These are phyloP conservation scores for Fragaria vesca DNA, from an alignment of 306 rosid species.

Conservation along the genomic window DNA sequence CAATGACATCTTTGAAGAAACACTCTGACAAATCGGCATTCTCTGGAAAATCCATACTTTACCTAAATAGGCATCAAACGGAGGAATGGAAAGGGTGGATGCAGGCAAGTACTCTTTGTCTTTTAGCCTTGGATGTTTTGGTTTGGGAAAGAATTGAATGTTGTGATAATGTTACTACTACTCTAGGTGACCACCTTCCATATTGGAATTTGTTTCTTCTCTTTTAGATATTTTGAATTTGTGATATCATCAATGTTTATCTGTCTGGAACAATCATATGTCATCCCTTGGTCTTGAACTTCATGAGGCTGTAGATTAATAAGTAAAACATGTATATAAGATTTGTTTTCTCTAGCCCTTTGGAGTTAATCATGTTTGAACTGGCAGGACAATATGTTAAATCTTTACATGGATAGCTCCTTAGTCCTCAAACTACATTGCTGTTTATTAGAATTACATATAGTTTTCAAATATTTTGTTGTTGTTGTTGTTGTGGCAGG, in stretches of 20 bases:
- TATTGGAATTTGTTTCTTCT: neutral
- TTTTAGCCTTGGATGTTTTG: conserved; percentile 13
- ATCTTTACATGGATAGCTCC: neutral
- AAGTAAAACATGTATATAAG: neutral
- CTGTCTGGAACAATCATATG: neutral
- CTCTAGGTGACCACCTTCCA: neutral
- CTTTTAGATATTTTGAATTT: neutral
- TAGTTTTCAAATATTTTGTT: neutral
- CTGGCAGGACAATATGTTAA: neutral
- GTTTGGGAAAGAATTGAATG: conserved; percentile 4
- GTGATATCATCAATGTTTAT: neutral
- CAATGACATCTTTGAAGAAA: conserved; percentile 92
- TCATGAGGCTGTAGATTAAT: neutral
- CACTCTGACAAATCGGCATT: conserved; percentile 74
- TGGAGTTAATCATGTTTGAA: neutral
- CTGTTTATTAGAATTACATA: neutral
- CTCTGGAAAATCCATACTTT: conserved; percentile 78
- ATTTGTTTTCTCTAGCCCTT: neutral
- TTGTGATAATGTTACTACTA: conserved; percentile 2
- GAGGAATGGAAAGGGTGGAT: conserved; percentile 99
- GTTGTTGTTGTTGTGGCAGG: conserved; percentile 44
- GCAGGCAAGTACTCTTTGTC: conserved; percentile 73
- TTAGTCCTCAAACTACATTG: neutral
- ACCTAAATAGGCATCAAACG: conserved; percentile 96
- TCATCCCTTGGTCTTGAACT: conserved; percentile 3